Base-by-base conservation (phyloP, 2,329 filamentous ascomycete species). In the Bisporella sp. region DNA sequence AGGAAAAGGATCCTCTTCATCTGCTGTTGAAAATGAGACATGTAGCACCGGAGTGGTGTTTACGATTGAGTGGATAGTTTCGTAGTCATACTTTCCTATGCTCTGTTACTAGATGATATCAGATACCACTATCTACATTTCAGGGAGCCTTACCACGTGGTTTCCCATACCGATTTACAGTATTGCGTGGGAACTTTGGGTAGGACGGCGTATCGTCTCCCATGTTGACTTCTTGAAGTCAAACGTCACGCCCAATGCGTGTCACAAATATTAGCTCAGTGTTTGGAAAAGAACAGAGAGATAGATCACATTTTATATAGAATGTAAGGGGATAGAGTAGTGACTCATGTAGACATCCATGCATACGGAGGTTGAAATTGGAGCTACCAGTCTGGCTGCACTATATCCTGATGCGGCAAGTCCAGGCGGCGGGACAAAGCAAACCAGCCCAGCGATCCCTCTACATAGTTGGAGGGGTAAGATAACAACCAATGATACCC, bases 11-110 rank as follows among this genome's bases (percentile, higher is more conserved):
- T 82, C 79, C 42, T 73, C 69, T 0, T 76, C 71, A 4, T 75
- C 69, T 4, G 73, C 72, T 2, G 78, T 73, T 46, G 76, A 79
- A 75, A 95, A 95, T 56, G 88, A 89, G 60, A 95, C 82, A 69
- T 95, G 84, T 12, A 93, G 75, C 46, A 95, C 77, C 37, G 80
- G 81, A n/a, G 79, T 78, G 21, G 74, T 74, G 68, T 92, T 90
- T 68, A 95, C 73, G 62, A 95, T 85, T 51, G 69, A 66, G 66
- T 95, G 87, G 63, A 95, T 88, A 6, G 82, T 79, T 45, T 80
- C 73, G 46, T 85, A 76, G 50, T 88, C 81, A 64, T 95, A 95
- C 46, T 76, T 76, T 46, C 79, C 85, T 89, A 47, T 28, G 28
- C 48, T 21, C 21, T 21, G 21, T 21, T 21, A 21, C 21, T 21